These are phyloP conservation scores for Persicaria maculosa DNA, from an alignment of 148 eudicot species.

Conservation along the genomic window DNA sequence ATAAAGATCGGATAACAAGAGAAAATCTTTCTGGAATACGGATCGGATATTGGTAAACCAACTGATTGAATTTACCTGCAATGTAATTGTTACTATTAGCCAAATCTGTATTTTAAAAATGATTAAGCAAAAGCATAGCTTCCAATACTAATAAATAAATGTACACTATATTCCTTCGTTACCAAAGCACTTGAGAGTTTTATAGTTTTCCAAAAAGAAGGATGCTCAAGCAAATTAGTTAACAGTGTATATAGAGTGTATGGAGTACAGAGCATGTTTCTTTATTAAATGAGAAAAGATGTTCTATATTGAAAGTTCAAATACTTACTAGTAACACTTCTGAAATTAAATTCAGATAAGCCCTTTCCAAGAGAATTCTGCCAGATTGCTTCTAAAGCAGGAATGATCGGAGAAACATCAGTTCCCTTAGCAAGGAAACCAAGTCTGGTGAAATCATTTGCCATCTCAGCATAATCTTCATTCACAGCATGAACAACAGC, in stretches of 20 bases:
- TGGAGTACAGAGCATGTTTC: not conserved
- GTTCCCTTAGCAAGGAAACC: slow-evolving; percentile 95
- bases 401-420: slow-evolving; percentile 87
- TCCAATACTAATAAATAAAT: not conserved
- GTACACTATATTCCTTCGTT: not conserved
- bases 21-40: slow-evolving; percentile 99
- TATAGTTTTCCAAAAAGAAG: not conserved
- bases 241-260: not conserved
- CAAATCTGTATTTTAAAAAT: not conserved
- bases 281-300: not conserved
- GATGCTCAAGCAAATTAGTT: not conserved
- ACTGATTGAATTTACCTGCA: slow-evolving; percentile 95
- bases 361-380: slow-evolving; percentile 95
- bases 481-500: slow-evolving; percentile 99
- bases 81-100: not conserved
- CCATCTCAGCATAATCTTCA: slow-evolving; percentile 97
- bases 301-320: not conserved
- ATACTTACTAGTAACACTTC: slow-evolving; percentile 85
- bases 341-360: slow-evolving; percentile 83
- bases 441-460: slow-evolving; percentile 97
- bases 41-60: slow-evolving; percentile 94
- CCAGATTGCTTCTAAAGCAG: slow-evolving; percentile 98
- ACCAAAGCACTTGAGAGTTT: not conserved
- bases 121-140: not conserved
- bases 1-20: slow-evolving; percentile 88